Percentiles rank a stretch among this genome's conserved stretches.
Conservation (phyloP, 73 alveolate species). For the Paramecium caudatum region DNA sequence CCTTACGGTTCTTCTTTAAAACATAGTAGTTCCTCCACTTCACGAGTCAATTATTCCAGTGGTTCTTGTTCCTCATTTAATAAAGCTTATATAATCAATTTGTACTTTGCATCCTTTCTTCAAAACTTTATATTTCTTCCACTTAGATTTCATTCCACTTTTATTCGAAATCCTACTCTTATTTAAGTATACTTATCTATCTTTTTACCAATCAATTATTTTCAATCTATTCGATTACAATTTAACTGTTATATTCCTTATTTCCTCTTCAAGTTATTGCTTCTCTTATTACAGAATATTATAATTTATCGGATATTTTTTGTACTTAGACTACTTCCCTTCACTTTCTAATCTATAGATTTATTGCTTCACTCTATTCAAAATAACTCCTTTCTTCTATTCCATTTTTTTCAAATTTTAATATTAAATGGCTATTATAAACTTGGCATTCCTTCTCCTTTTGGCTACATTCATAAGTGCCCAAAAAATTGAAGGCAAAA, state of each 20-base stretch:
- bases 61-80: slow-evolving; percentile 31
- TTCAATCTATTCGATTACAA: background rate
- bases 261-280: slow-evolving; percentile 31
- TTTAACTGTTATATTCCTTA: background rate
- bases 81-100: background rate
- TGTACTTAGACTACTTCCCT: no score
- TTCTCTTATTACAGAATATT: no score
- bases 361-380: no score
- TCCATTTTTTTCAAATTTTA: no score
- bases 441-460: background rate
- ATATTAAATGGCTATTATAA: slow-evolving; percentile 34
- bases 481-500: slow-evolving; percentile 34
- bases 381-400: no score
- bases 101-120: slow-evolving; percentile 40
- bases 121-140: slow-evolving; percentile 5
- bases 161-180: slow-evolving; percentile 18
- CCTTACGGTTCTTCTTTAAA: slow-evolving; percentile 24
- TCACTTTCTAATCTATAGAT: no score
- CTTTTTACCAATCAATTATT: background rate
- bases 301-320: no score
- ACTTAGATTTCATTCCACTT: slow-evolving; percentile 9
- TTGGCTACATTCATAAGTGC: background rate
- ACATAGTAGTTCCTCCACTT: slow-evolving; percentile 7
- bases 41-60: background rate
- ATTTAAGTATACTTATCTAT: background rate